phyloP scores from a whole-genome alignment of 805 yeast genomes.

The Pichia pseudocactophila region DNA sequence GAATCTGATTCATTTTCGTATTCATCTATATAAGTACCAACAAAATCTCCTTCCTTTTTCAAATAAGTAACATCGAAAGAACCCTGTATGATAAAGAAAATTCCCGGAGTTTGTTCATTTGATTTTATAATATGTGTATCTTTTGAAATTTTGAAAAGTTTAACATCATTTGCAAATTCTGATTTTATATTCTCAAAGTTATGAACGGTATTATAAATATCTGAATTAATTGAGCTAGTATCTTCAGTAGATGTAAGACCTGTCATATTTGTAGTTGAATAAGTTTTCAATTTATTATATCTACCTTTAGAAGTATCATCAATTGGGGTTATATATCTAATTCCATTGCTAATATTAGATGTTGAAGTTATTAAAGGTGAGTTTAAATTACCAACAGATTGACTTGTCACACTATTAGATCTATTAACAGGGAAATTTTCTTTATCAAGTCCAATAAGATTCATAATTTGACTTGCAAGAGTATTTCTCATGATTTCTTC shows the following conservation, averaged over 20 bases:
- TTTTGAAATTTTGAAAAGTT: constrained; percentile 43
- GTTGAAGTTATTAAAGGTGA: constrained; percentile 19
- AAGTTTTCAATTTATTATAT: constrained; percentile 15
- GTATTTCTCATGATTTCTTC: constrained; percentile 57
- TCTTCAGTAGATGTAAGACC: constrained; percentile 7
- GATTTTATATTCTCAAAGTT: constrained; percentile 44
- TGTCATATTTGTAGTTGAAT: constrained; percentile 17
- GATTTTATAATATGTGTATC: constrained; percentile 55
- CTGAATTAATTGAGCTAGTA: constrained; percentile 10
- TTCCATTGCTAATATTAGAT: constrained; percentile 10
- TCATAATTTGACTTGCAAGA: constrained; percentile 61
- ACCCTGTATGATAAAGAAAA: constrained; percentile 78
- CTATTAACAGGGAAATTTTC: constrained; percentile 12
- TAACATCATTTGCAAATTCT: constrained; percentile 53
- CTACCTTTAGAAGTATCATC: neutral
- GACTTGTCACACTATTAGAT: constrained; percentile 2
- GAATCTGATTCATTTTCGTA: neutral
- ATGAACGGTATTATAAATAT: constrained; percentile 16
- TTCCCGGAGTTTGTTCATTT: constrained; percentile 59
- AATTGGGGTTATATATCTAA: constrained; percentile 8
- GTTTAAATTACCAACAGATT: constrained; percentile 6
- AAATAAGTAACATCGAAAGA: constrained; percentile 50
- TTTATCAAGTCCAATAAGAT: constrained; percentile 52
- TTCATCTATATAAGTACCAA: constrained; percentile 8
- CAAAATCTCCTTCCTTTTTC: constrained; percentile 23